phyloP scores from a whole-genome alignment of 2,329 filamentous ascomycete species.

The Herpotrichia juniperi region DNA sequence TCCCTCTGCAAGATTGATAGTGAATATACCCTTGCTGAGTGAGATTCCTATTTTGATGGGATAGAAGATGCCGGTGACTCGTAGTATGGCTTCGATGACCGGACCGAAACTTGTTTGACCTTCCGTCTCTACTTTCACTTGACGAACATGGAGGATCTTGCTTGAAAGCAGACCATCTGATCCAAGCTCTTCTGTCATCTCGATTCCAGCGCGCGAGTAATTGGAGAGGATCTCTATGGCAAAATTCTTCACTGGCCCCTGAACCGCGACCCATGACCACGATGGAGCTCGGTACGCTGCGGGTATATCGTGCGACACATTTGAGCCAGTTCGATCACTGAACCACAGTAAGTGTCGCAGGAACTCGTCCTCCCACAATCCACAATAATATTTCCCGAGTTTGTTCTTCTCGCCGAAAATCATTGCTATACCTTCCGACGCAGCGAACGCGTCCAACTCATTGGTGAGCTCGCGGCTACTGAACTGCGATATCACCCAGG shows the following conservation, averaged over 20 bases:
- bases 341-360: conserved; percentile 7
- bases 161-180: not conserved
- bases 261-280: conserved; percentile 9
- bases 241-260: conserved; percentile 3
- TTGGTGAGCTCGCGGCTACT: conserved; percentile 6
- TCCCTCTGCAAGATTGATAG: not conserved
- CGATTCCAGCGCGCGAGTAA: not conserved
- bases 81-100: conserved; percentile 1
- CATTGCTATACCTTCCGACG: conserved; percentile 4
- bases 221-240: conserved; percentile 5
- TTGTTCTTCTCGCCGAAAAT: not conserved
- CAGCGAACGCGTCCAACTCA: conserved; percentile 3
- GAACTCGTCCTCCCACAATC: conserved; percentile 9
- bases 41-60: not conserved
- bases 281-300: conserved; percentile 5
- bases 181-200: conserved; percentile 5
- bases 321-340: not conserved
- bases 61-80: conserved; percentile 1
- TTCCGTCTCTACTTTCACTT: conserved; percentile 4
- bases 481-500: conserved; percentile 6
- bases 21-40: conserved; percentile 1
- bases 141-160: conserved; percentile 2
- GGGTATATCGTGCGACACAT: not conserved
- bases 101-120: conserved; percentile 1
- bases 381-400: conserved; percentile 7